Base-by-base conservation (phyloP, 176 grass and related monocot genomes). In the Poa annua region DNA sequence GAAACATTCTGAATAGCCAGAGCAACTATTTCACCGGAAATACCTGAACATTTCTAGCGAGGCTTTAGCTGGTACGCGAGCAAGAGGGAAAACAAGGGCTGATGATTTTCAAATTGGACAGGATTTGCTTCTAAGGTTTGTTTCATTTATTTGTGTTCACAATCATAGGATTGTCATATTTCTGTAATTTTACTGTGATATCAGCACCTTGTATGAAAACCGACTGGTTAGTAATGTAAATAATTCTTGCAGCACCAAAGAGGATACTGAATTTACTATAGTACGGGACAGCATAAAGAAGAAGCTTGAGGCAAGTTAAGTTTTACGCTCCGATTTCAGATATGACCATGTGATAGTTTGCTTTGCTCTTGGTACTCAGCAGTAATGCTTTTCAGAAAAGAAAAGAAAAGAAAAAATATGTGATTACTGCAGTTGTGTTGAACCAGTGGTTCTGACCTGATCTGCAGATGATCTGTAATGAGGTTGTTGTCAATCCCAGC, bases 1-100 rank as follows among this genome's bases (percentile, higher is more conserved):
- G 52, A 62, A 89, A 87, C 64, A 91, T 93, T 98, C 89, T 99
- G 91, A 99, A 96, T 99, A 99, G 93, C 96, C 96, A 94, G 96
- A 99, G 88, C 91, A 96, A 92, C 84, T 99, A 89, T 99, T 99
- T 94, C 96, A 99, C 47, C 87, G 93, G 83, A 99, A 96, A 75
- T 87, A 91, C 81, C 90, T 94, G 72, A 87, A 87, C 66, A 93
- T 99, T 93, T 90, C 96, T 69, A 99, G 93, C 5, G 96, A 99
- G 87, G 96, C 96, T 88, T 92, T 99, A 74, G 93, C 96, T 62
- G 96, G 96, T 66, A 99, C 96, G 38, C 87, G 96, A 36, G 85
- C 91, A 81, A 88, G 96, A 65, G 93, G 96, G 5, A 74, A 92
- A 86, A 96, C 93, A 77, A 88, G 36, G 17, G 56, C 70, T 63